A percentile compares a stretch with the other conserved stretches of the same genome.
These are phyloP conservation scores for Pythium oligandrum DNA, from an alignment of 352 stramenopile genomes.

Conservation along the genomic window DNA sequence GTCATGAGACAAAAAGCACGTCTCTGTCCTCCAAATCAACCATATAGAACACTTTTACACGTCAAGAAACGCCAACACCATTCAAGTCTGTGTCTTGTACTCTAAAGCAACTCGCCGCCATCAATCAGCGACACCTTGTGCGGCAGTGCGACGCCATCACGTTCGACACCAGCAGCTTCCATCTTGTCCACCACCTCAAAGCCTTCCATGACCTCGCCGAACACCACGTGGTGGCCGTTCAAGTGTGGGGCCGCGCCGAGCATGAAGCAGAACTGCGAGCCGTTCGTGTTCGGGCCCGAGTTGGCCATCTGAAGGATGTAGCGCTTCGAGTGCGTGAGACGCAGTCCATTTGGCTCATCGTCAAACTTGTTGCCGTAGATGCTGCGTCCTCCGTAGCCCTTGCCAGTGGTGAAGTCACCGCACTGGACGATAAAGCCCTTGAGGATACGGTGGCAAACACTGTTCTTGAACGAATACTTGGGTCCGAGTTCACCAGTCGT, in stretches of 20 bases:
- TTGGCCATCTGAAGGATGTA: constrained; percentile 97
- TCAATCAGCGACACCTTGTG: constrained; percentile 77
- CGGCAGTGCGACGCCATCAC: constrained; percentile 52
- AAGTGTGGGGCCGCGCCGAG: constrained; percentile 60
- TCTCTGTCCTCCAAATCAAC: background rate
- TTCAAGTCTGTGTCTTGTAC: background rate
- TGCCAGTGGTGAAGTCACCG: constrained; percentile 92
- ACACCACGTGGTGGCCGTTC: constrained; percentile 82
- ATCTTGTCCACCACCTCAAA: constrained; percentile 83
- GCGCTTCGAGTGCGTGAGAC: constrained; percentile 72
- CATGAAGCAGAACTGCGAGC: constrained; percentile 99
- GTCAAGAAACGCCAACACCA: no score
- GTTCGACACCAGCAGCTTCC: constrained; percentile 57
- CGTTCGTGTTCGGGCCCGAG: constrained; percentile 95
- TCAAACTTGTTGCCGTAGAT: constrained; percentile 98
- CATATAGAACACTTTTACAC: background rate
- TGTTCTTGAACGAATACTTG: constrained; percentile 96
- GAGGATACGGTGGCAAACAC: constrained; percentile 97
- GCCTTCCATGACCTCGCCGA: constrained; percentile 80
- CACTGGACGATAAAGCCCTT: constrained; percentile 98
- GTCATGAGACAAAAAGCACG: constrained; percentile 15
- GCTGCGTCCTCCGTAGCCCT: constrained; percentile 93
- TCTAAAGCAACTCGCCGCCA: constrained; percentile 64
- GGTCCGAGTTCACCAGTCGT: constrained; percentile 95
- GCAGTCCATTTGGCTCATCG: constrained; percentile 93